phyloP scores from a whole-genome alignment of 768 basidiomycete genomes.

The Tephrocybe rancida region DNA sequence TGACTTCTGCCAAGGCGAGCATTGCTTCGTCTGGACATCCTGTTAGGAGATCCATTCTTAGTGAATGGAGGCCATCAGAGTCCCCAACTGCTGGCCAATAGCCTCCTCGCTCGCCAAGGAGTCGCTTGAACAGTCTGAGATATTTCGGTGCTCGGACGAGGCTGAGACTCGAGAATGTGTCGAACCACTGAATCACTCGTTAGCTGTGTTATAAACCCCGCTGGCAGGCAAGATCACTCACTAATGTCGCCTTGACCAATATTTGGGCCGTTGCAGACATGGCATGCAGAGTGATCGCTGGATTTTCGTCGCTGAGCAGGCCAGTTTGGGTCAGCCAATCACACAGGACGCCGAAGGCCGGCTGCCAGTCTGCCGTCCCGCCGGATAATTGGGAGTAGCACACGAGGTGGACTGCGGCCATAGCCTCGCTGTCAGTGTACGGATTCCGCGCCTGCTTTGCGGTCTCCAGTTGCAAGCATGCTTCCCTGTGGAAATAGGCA shows the following conservation, averaged over 20 bases:
- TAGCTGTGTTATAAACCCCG: slow-evolving; percentile 18
- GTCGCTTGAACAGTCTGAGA: slow-evolving; percentile 62
- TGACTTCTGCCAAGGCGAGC: slow-evolving; percentile 74
- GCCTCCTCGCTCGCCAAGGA: slow-evolving; percentile 55
- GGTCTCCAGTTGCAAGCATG: slow-evolving; percentile 60
- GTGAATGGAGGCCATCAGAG: slow-evolving; percentile 37
- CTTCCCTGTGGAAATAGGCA: slow-evolving; percentile 68
- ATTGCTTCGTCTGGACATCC: slow-evolving; percentile 82
- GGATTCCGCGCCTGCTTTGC: slow-evolving; percentile 54
- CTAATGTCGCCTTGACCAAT: slow-evolving; percentile 72
- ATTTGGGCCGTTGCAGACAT: slow-evolving; percentile 58
- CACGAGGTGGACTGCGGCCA: slow-evolving; percentile 78
- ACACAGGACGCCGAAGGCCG: slow-evolving; percentile 67
- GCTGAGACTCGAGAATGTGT: slow-evolving; percentile 72
- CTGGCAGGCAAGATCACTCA: slow-evolving; percentile 38
- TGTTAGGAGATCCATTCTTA: slow-evolving; percentile 68
- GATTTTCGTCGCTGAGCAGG: slow-evolving; percentile 64
- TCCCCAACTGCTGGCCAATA: slow-evolving; percentile 45
- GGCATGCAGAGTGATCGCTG: slow-evolving; percentile 55
- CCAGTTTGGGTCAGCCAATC: slow-evolving; percentile 78
- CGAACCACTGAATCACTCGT: slow-evolving; percentile 62
- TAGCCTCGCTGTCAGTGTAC: slow-evolving; percentile 69
- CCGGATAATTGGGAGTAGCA: slow-evolving; percentile 74
- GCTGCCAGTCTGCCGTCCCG: slow-evolving; percentile 69
- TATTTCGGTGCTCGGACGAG: slow-evolving; percentile 64